These are phyloP conservation scores for Sordariomycetes sp. DNA, from an alignment of 2,329 filamentous ascomycete genomes.

Conservation along the genomic window DNA sequence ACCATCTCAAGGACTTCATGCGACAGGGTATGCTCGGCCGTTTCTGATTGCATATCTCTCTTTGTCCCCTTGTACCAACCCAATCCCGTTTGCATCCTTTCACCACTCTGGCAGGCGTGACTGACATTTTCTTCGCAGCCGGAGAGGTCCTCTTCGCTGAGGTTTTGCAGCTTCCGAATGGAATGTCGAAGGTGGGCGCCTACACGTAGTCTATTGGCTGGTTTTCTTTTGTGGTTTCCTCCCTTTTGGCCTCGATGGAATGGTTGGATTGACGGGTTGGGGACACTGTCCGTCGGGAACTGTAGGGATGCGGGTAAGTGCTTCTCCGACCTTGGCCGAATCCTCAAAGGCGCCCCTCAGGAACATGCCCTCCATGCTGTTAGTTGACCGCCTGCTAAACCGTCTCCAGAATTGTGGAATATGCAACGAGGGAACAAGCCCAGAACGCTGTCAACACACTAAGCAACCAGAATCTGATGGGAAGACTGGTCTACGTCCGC, in stretches of 20 bases:
- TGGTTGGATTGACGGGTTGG: constrained; percentile 98
- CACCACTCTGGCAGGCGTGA: neutral
- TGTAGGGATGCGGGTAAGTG: constrained; percentile 99
- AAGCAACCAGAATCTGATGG: constrained; percentile 99
- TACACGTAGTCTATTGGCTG: constrained; percentile 68
- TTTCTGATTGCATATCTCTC: neutral
- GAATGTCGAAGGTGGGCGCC: constrained; percentile 99
- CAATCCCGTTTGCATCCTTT: neutral
- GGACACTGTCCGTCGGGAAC: constrained; percentile 62
- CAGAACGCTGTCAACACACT: constrained; percentile 94
- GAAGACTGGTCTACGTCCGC: constrained; percentile 93
- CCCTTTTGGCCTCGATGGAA: constrained; percentile 63
- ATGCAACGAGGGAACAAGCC: constrained; percentile 97
- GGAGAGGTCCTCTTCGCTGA: constrained; percentile 99
- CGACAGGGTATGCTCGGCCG: constrained; percentile 70
- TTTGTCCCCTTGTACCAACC: neutral
- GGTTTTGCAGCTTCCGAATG: constrained; percentile 98
- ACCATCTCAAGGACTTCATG: constrained; percentile 99
- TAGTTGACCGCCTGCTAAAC: neutral
- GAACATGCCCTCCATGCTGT: neutral
- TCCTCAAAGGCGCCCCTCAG: neutral
- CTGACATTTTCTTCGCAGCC: constrained; percentile 38
- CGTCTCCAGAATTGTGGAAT: constrained; percentile 86
- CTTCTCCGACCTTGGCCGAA: neutral
- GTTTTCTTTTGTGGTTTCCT: constrained; percentile 61